Percentiles rank a stretch among this genome's conserved stretches.
Conservation (phyloP, 108 stramenopile genomes). For the Fragilaria crotonensis region DNA sequence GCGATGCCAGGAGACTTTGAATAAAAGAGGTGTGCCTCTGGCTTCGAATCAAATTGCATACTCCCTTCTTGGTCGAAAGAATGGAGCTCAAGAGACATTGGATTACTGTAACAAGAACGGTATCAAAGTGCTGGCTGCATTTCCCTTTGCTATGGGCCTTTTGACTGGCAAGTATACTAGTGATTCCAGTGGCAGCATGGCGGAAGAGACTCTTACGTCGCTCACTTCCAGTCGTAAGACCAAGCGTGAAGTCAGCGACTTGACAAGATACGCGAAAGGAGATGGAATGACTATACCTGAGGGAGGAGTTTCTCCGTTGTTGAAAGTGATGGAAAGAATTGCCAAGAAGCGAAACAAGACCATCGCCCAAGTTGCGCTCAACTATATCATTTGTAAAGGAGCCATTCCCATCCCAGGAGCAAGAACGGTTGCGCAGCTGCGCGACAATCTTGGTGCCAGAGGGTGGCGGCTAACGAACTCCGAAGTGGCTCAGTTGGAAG, state of each 20-base stretch:
- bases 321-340: constrained; percentile 41
- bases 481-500: constrained; percentile 44
- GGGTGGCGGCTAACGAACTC: constrained; percentile 47
- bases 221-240: constrained; percentile 24
- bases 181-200: constrained; percentile 2
- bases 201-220: constrained; percentile 14
- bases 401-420: constrained; percentile 61
- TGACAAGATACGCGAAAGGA: constrained; percentile 37
- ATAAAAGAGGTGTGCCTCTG: constrained; percentile 46
- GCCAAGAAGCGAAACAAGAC: constrained; percentile 37
- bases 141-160: constrained; percentile 63
- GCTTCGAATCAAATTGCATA: constrained; percentile 65
- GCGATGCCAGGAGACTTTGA: constrained; percentile 33
- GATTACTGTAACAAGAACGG: constrained; percentile 47
- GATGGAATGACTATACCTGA: constrained; percentile 27
- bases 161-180: constrained; percentile 53
- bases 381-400: constrained; percentile 61
- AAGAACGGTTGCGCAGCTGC: constrained; percentile 33
- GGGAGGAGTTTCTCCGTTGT: constrained; percentile 34
- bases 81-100: constrained; percentile 43
- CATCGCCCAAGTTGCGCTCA: constrained; percentile 63
- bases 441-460: constrained; percentile 50
- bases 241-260: constrained; percentile 29
- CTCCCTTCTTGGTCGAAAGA: constrained; percentile 47
- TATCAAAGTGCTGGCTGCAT: constrained; percentile 54